A percentile compares a stretch with the other conserved stretches of the same genome.
phyloP scores from a whole-genome alignment of 2,329 filamentous ascomycete species.

The Chaetomiaceae sp. region DNA sequence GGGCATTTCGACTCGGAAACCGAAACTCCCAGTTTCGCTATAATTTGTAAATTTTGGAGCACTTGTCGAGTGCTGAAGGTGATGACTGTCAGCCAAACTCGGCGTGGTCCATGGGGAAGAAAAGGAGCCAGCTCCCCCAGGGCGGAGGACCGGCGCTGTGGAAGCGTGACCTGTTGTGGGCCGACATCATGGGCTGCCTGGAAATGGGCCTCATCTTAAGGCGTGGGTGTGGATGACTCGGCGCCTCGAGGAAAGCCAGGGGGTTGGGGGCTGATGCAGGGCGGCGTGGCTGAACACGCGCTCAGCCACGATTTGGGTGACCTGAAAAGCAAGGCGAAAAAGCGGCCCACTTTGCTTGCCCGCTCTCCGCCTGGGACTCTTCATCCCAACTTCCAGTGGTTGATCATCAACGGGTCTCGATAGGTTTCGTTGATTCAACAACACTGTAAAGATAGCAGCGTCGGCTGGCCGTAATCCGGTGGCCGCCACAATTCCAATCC shows the following conservation, averaged over 20 bases:
- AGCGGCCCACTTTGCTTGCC: no score
- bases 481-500: no score
- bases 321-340: no score
- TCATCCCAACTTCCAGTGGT: no score
- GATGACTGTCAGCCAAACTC: background rate
- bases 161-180: slow-evolving; percentile 11
- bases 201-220: background rate
- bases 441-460: no score
- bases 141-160: slow-evolving; percentile 1
- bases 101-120: background rate
- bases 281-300: slow-evolving; percentile 2
- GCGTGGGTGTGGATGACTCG: slow-evolving; percentile 5
- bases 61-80: no score
- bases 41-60: no score
- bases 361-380: no score
- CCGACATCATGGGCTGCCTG: slow-evolving; percentile 15
- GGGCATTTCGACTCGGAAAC: slow-evolving; percentile 50
- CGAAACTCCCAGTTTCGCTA: no score
- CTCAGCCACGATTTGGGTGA: slow-evolving; percentile 9
- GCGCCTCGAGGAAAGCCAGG: slow-evolving; percentile 1
- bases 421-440: no score
- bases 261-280: background rate
- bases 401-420: no score
- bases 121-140: background rate
- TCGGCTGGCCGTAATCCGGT: no score